A percentile compares a stretch with the other conserved stretches of the same genome.
phyloP scores from a whole-genome alignment of 768 basidiomycete genomes.

The Pleurotus tuoliensis region DNA sequence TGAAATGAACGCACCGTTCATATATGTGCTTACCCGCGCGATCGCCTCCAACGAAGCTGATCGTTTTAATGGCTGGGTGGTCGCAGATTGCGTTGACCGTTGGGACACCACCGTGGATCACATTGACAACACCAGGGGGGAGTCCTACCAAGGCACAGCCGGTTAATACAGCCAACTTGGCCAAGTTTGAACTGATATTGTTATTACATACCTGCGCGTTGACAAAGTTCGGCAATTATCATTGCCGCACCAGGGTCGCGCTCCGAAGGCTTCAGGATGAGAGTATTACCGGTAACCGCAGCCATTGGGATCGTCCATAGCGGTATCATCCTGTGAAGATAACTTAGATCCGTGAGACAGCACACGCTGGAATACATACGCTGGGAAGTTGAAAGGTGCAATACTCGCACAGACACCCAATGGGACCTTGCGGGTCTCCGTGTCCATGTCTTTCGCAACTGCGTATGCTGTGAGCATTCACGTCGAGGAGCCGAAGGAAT shows the following conservation, averaged over 20 bases:
- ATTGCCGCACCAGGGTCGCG: constrained; percentile 96
- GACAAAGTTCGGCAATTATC: constrained; percentile 95
- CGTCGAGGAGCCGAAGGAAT: not conserved
- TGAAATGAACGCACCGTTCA: constrained; percentile 49
- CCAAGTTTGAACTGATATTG: not conserved
- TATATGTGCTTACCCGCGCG: constrained; percentile 93
- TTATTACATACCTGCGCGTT: constrained; percentile 60
- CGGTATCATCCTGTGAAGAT: constrained; percentile 76
- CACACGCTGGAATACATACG: constrained; percentile 40
- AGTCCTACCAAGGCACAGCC: constrained; percentile 42
- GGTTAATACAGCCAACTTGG: constrained; percentile 1
- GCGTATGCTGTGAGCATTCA: not conserved
- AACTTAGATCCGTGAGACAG: not conserved
- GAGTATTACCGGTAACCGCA: constrained; percentile 85
- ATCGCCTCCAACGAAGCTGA: constrained; percentile 96
- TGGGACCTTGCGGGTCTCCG: constrained; percentile 77
- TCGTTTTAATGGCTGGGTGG: constrained; percentile 85
- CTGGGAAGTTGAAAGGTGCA: constrained; percentile 89
- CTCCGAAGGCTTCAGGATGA: constrained; percentile 94
- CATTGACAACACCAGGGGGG: constrained; percentile 85
- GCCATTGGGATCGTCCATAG: constrained; percentile 95
- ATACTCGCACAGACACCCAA: constrained; percentile 84
- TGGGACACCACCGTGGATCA: constrained; percentile 86
- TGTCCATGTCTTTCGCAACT: constrained; percentile 98
- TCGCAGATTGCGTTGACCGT: constrained; percentile 96